Base-by-base conservation (phyloP, 768 basidiomycete species). In the Podaxis pistillaris region DNA sequence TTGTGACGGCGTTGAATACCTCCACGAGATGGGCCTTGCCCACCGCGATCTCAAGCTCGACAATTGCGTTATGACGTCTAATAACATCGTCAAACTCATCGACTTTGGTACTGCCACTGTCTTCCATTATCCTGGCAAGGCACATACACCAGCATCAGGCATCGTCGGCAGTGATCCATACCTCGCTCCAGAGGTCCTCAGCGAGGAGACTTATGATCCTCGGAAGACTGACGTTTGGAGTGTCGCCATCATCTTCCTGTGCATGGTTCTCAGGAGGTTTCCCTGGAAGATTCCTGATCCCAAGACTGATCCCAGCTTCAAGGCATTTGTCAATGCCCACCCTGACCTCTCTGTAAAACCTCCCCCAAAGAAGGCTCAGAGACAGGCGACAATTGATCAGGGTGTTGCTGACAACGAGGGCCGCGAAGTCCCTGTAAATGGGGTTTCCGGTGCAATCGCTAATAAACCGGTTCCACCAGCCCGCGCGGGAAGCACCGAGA, bases 31-130 rank as follows among this genome's bases (percentile, higher is more conserved):
- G 80, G 97, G 97, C 28, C 89, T 98, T 56, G 97, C 97, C 4
- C 97, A 99, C 72, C 93, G 97, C 50, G 97, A 99, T 75, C 87
- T 99, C 77, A 99, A 99, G 76, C 90, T 99, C 64, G 97, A 99
- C 80, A 99, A 99, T 74, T 98, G 97, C 75, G 97, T 99, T 79
- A 97, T 99, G 93, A 96, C 92, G n/a, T 80, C 80, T 2, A 83
- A 90, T 71, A 94, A 98, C 71, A 85, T 97, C 67, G 93, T 99
- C 80, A 99, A 99, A 74, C 85, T 99, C 67, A 99, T 99, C 77
- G 97, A 99, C 76, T 99, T 99, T 77, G 97, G 97, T 57, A 99
- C 97, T 4, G 97, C 97, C n/a, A 95, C 95, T 66, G 96, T 99
- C 63, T 99, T 99, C 78, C 94, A 97, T 68, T 99, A 98, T 71